Evolutionary conservation across 805 yeast species (phyloP).

Genomic region (Saccharomycopsis microspora): DNA sequence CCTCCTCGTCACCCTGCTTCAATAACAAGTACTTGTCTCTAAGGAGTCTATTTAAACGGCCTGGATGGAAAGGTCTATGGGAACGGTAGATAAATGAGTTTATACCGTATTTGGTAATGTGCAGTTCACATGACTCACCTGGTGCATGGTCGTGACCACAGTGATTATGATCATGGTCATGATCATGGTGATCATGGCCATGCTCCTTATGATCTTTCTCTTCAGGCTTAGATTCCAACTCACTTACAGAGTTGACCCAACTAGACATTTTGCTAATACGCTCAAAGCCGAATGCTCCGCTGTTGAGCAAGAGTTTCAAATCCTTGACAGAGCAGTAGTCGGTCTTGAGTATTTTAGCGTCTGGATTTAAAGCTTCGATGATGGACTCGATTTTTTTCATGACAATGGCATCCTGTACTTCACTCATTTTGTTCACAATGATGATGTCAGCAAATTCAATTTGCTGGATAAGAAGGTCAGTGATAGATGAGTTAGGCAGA

Average conservation of each 20-base stretch:
- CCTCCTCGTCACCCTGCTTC: conserved; percentile 19
- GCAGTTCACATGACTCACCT: conserved; percentile 5
- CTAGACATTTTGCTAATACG: conserved; percentile 16
- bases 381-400: conserved; percentile 23
- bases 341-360: conserved; percentile 27
- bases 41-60: conserved; percentile 26
- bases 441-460: conserved; percentile 35
- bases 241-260: conserved; percentile 7
- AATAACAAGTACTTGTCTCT: conserved; percentile 26
- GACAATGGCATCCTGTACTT: conserved; percentile 19
- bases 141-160: conserved; percentile 5
- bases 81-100: conserved; percentile 31
- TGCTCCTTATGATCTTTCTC: conserved; percentile 3
- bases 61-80: conserved; percentile 35
- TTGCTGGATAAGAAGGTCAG: conserved; percentile 35
- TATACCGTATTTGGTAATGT: conserved; percentile 30
- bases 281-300: conserved; percentile 29
- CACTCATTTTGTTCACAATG: conserved; percentile 29
- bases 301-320: conserved; percentile 25
- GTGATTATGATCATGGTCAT: conserved; percentile 9
- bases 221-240: neutral
- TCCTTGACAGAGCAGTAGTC: conserved; percentile 28
- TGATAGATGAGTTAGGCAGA: conserved; percentile 20
- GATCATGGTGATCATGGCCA: conserved; percentile 7
- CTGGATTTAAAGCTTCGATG: conserved; percentile 29